phyloP scores from a whole-genome alignment of 2,329 filamentous ascomycete genomes.

The Ceratocystis destructans region DNA sequence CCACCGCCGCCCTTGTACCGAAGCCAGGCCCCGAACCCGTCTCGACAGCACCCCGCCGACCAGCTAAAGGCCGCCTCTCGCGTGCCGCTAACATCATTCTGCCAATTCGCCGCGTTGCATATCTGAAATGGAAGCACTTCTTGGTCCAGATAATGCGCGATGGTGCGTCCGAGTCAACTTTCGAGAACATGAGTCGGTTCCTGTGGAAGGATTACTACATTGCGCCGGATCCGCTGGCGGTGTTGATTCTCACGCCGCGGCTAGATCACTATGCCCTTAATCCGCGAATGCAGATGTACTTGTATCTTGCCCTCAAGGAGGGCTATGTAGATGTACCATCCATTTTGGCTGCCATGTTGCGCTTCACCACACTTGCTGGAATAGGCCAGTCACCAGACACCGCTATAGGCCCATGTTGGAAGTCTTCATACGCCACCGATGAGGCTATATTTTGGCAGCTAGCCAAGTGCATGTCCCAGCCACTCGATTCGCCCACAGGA shows the following conservation, averaged over 20 bases:
- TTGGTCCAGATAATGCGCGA: constrained; percentile 5
- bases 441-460: constrained; percentile 91
- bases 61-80: background rate
- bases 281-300: constrained; percentile 44
- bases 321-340: constrained; percentile 41
- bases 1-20: background rate
- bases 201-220: constrained; percentile 34
- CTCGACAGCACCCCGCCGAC: background rate
- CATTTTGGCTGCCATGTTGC: constrained; percentile 41
- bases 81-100: constrained; percentile 4
- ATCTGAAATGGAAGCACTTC: constrained; percentile 13
- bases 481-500: background rate
- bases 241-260: constrained; percentile 45
- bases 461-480: constrained; percentile 47
- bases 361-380: constrained; percentile 34
- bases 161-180: constrained; percentile 1
- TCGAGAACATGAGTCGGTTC: background rate
- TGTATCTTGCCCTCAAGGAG: constrained; percentile 40
- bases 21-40: background rate
- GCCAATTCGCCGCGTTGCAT: constrained; percentile 15
- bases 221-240: constrained; percentile 37
- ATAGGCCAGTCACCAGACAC: constrained; percentile 20
- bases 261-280: constrained; percentile 40
- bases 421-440: constrained; percentile 50
- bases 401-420: constrained; percentile 31